Base-by-base conservation (phyloP, 2,329 filamentous ascomycete genomes). In the Moelleriella libera region DNA sequence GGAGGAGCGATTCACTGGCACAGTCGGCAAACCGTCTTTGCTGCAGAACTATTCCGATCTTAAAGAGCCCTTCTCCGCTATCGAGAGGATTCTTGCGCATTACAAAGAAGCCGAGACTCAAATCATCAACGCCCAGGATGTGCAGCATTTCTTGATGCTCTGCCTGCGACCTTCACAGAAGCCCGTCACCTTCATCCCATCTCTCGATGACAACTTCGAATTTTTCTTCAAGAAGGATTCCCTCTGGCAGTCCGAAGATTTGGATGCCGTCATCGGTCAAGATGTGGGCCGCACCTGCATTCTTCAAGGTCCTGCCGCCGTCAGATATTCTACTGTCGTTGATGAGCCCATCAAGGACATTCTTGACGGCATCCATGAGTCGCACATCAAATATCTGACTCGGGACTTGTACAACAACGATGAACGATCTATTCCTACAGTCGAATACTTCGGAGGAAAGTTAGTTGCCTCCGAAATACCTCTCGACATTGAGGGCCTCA, bases 191-290 rank as follows among this genome's bases (percentile, higher is more conserved):
- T 98, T 98, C 62, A 89, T 98, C 31, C 92, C 92, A 5, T 75
- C 85, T n/a, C 75, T 98, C 28, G 92, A 98, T 58, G 88, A 94
- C 53, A 95, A 90, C 63, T 98, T 98, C 55, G 92, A 98, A 63
- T 95, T 94, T 69, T 98, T 88, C 73, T 98, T 98, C 83, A 98
- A 98, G 81, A 98, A 98, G 73, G 92, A 98, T 65, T 98, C 92
- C 1, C 77, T 98, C 6, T 98, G 92, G 92, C 92, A 98, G 68
- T 97, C 92, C 1, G 92, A 98, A 68, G 92, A 98, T 60, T 75
- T 98, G 9, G 90, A 94, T 59, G 92, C 92, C 47, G 89, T 98
- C 49, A 89, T 96, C 51, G 90, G 76, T 56, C 92, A 97, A 67
- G 94, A 98, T 62, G 92, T 98, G 50, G 89, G 88, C 53, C 81